Evolutionary conservation across 2,329 filamentous ascomycete genomes (phyloP).

Genomic region (Curvularia spicifera): DNA sequence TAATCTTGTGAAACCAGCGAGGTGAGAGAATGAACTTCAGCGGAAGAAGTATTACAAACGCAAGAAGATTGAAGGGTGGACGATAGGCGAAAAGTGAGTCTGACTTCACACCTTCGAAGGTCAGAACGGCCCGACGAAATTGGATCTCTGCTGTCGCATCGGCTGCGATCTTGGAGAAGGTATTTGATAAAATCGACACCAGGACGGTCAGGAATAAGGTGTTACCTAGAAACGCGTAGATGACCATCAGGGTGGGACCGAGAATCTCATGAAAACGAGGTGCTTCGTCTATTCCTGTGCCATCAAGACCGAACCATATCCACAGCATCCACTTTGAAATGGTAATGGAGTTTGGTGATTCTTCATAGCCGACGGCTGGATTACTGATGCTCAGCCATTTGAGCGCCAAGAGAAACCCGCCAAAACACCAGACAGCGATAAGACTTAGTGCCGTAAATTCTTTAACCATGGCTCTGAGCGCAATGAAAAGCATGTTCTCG

Average conservation of each 20-base stretch:
- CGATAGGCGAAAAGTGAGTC: conserved; percentile 84
- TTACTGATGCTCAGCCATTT: conserved; percentile 70
- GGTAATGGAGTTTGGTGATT: conserved; percentile 65
- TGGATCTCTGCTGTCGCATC: conserved; percentile 85
- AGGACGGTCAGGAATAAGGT: conserved; percentile 88
- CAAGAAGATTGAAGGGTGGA: conserved; percentile 83
- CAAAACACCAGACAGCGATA: conserved; percentile 82
- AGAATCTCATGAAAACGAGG: conserved; percentile 79
- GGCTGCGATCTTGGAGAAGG: conserved; percentile 76
- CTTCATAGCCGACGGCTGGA: conserved; percentile 36
- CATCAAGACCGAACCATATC: conserved; percentile 90
- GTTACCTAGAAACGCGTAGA: conserved; percentile 85
- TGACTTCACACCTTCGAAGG: conserved; percentile 83
- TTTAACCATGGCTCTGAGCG: conserved; percentile 81
- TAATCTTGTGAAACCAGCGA: conserved; percentile 89
- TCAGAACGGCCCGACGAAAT: conserved; percentile 79
- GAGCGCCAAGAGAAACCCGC: conserved; percentile 79
- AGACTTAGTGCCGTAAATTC: conserved; percentile 81
- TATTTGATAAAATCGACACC: conserved; percentile 85
- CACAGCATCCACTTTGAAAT: conserved; percentile 92
- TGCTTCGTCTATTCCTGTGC: conserved; percentile 62
- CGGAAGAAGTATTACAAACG: conserved; percentile 74
- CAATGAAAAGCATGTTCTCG: conserved; percentile 83
- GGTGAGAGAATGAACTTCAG: conserved; percentile 79
- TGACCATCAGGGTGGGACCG: conserved; percentile 79